Percentiles rank a stretch among this genome's conserved stretches.
These are phyloP conservation scores for Ustilago vetiveriae DNA, from an alignment of 1,284 basidiomycete genomes.

Conservation along the genomic window DNA sequence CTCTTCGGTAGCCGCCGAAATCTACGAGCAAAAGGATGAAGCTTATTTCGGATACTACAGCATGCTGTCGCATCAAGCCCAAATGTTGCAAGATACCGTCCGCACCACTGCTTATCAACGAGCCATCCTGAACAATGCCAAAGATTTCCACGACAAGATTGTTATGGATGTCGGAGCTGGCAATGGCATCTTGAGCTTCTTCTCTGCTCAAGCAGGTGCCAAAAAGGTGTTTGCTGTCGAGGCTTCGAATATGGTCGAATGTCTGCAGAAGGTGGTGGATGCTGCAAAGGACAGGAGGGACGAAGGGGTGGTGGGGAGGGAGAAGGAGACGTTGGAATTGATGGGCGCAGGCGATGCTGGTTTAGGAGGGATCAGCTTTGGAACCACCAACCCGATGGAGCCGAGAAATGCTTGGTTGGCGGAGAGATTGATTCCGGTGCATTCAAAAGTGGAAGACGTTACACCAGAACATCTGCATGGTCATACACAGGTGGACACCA, in stretches of 20 bases:
- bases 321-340: conserved; percentile 40
- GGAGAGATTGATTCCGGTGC: conserved; percentile 48
- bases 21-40: conserved; percentile 61
- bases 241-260: conserved; percentile 70
- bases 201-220: conserved; percentile 70
- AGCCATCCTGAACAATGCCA: conserved; percentile 54
- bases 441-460: conserved; percentile 61
- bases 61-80: conserved; percentile 62
- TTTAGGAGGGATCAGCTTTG: conserved; percentile 5
- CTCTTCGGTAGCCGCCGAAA: conserved; percentile 1
- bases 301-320: conserved; percentile 46
- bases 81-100: conserved; percentile 64
- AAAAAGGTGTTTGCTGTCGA: conserved; percentile 70
- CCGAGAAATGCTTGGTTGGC: conserved; percentile 53
- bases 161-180: conserved; percentile 70
- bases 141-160: conserved; percentile 50
- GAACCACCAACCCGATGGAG: conserved; percentile 21
- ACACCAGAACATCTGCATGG: conserved; percentile 42
- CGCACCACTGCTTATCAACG: conserved; percentile 61
- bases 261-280: conserved; percentile 68
- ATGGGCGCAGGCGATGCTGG: conserved; percentile 27
- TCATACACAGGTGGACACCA: conserved; percentile 69
- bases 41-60: conserved; percentile 64
- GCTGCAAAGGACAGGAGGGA: conserved; percentile 32
- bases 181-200: conserved; percentile 71